A percentile compares a stretch with the other conserved stretches of the same genome.
Evolutionary conservation across 257 asterid species (phyloP).

Genomic region (Solanum chilense): DNA sequence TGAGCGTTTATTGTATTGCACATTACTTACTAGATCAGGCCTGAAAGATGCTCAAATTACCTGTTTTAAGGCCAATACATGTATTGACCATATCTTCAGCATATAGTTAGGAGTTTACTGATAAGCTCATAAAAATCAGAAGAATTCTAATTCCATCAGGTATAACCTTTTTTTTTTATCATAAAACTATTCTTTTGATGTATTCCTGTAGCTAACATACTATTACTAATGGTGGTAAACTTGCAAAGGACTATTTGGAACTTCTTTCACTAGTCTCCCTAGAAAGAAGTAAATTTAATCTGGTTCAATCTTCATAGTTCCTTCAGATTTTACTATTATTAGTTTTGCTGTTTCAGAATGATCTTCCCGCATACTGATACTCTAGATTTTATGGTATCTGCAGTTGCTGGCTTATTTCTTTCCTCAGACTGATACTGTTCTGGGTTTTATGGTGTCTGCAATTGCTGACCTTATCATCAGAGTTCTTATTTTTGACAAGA

Average conservation of each 20-base stretch:
- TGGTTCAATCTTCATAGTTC: neutral
- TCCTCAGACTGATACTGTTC: neutral
- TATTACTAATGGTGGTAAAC: neutral
- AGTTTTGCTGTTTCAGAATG: neutral
- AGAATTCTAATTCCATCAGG: neutral
- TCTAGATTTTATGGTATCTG: neutral
- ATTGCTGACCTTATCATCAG: neutral
- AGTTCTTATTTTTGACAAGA: neutral
- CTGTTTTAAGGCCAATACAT: neutral
- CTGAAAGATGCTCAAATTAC: neutral
- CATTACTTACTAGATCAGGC: neutral
- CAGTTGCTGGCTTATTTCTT: neutral
- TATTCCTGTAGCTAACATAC: neutral
- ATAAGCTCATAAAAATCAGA: neutral
- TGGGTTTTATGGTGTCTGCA: neutral
- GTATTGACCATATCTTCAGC: neutral
- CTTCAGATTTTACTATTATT: neutral
- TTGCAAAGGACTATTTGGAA: neutral
- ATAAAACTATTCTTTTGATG: neutral
- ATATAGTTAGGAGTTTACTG: neutral
- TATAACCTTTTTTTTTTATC: neutral
- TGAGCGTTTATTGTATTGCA: neutral
- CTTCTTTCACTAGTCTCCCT: neutral
- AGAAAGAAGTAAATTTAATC: neutral
- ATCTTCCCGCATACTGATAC: neutral